Percentiles rank a stretch among this genome's conserved stretches.
Evolutionary conservation across 148 eudicot species (phyloP).

Genomic region (Chenopodium quinoa): DNA sequence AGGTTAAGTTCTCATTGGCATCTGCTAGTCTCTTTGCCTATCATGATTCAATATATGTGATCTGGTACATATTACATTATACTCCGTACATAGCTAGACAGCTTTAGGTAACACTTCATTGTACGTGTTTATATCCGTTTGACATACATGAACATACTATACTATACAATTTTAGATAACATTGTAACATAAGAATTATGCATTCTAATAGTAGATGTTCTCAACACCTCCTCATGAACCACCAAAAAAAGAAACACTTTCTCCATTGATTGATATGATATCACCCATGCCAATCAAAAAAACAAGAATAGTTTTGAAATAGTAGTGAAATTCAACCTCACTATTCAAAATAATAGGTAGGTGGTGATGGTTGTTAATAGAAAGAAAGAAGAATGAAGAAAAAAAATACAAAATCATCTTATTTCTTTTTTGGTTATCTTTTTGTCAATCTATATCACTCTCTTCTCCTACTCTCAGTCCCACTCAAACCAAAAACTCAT

Average conservation of each 20-base stretch:
- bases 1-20: no score
- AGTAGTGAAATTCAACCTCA: not conserved
- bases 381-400: not conserved
- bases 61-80: no score
- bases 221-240: not conserved
- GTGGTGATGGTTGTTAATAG: not conserved
- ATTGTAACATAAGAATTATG: no score
- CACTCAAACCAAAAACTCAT: constrained; percentile 53
- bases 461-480: constrained; percentile 39
- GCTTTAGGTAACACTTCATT: no score
- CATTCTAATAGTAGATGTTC: not conserved
- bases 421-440: not conserved
- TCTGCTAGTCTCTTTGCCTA: no score
- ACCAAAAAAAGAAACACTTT: not conserved
- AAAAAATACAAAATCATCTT: constrained; percentile 2
- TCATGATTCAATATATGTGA: no score
- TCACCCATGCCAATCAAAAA: not conserved
- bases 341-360: not conserved
- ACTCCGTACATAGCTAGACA: no score
- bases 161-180: not conserved
- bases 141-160: not conserved
- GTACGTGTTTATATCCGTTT: not conserved
- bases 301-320: not conserved
- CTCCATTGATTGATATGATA: not conserved
- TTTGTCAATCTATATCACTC: constrained; percentile 21